Evolutionary conservation across 139 green algal genomes (phyloP).

Genomic region (Ostreobium quekettii): DNA sequence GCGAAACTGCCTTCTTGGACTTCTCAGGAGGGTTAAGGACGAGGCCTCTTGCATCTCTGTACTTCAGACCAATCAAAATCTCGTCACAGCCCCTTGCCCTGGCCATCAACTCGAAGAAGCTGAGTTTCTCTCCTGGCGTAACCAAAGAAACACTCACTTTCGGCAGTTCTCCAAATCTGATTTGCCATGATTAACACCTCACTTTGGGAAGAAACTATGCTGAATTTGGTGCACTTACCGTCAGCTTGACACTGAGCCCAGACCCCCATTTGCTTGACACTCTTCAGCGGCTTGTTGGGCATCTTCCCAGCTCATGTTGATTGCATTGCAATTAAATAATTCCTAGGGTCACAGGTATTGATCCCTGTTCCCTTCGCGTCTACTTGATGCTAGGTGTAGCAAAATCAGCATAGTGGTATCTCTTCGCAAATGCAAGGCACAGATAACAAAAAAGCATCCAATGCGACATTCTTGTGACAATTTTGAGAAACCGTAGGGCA

Average conservation of each 20-base stretch:
- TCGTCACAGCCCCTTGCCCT: conserved; percentile 26
- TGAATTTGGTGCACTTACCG: no score
- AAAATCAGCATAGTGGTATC: background rate
- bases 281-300: no score
- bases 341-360: background rate
- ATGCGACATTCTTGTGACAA: no score
- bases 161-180: background rate
- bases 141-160: background rate
- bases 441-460: background rate
- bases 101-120: conserved; percentile 41
- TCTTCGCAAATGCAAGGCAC: background rate
- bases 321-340: no score
- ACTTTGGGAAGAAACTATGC: background rate
- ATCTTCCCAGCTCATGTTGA: no score
- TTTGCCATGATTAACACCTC: background rate
- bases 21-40: conserved; percentile 13
- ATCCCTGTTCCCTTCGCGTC: background rate
- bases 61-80: conserved; percentile 37
- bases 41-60: background rate
- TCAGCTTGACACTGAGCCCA: no score
- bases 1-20: background rate
- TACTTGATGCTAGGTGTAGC: background rate
- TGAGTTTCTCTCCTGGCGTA: conserved; percentile 22
- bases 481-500: no score
- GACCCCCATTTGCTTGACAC: no score